Evolutionary conservation across 768 basidiomycete genomes (phyloP), one percentile per base, ranked within the genome.

Genomic region (Mycena belliarum): DNA sequence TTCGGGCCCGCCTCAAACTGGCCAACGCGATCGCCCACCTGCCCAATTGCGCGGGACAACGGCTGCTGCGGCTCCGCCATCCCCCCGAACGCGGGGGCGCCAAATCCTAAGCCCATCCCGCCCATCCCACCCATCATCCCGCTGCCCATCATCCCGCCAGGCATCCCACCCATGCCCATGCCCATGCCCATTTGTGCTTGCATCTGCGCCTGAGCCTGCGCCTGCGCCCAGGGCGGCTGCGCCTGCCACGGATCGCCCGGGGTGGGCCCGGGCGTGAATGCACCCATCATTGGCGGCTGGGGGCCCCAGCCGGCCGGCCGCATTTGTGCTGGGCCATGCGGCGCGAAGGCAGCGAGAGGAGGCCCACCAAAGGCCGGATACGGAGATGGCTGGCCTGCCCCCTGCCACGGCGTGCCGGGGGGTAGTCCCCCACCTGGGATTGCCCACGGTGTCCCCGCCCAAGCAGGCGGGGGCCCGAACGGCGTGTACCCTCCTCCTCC

Each of bases 11-110:
- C 62, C 46, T 52, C 47, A 47, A 63, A 63, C 20, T 57, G 37
- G 18, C 55, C 55, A 16, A 63, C 55, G 41, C 58, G 53, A 25
- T 63, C 62, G 26, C 58, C 61, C 25, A 59, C 62, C 37, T 63
- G 62, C 23, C 58, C 58, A 38, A 59, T 60, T 26, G 61, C 57
- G 25, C 61, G 61, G 38, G 57, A 54, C 29, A 59, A 28, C 1
- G 57, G 62, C 45, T 48, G 53, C 35, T 49, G 54, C 50, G 56
- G 54, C 37, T 49, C 50, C 45, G 38, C 25, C 49, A 52, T 55
- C n/a, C n/a, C n/a, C 32, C 61, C 61, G 21, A 23, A 63, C 41
- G 33, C 59, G 47, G 44, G 52, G 23, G 41, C 48, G 32, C 60
- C 60, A 33, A 54, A 21, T 0, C 52, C 58, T 33, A 41, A 21